These are phyloP conservation scores for Annulohypoxylon stygium DNA, from an alignment of 495 filamentous ascomycete species.

Conservation along the genomic window DNA sequence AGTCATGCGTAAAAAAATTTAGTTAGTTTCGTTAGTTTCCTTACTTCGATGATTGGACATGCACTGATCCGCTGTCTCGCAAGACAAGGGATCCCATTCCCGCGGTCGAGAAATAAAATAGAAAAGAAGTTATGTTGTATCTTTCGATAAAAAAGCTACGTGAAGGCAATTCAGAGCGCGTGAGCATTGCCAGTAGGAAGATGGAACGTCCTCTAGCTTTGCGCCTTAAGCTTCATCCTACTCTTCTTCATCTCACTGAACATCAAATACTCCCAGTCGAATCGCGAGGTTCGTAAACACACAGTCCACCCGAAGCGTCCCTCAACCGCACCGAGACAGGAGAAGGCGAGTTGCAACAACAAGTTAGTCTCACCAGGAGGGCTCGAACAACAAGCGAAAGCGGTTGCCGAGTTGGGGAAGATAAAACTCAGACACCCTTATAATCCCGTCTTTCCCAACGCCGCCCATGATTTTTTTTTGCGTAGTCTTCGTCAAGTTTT, in stretches of 20 bases:
- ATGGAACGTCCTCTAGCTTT: constrained; percentile 14
- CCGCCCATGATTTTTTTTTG: constrained; percentile 48
- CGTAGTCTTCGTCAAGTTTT: constrained; percentile 46
- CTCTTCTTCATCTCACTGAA: constrained; percentile 13
- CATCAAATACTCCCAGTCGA: constrained; percentile 24
- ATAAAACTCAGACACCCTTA: constrained; percentile 42
- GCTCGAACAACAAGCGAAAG: constrained; percentile 44
- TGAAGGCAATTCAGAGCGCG: constrained; percentile 35
- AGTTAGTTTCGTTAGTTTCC: background rate
- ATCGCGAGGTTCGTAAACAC: constrained; percentile 47
- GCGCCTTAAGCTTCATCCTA: constrained; percentile 3
- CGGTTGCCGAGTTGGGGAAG: constrained; percentile 39
- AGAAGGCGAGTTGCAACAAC: constrained; percentile 45
- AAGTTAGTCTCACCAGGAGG: constrained; percentile 48
- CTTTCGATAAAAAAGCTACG: constrained; percentile 44
- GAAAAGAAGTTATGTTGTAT: constrained; percentile 39
- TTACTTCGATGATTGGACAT: constrained; percentile 25
- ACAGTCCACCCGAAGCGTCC: constrained; percentile 46
- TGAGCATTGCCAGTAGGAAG: constrained; percentile 17
- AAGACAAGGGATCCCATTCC: constrained; percentile 16
- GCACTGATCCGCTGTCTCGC: constrained; percentile 28
- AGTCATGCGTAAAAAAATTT: constrained; percentile 26
- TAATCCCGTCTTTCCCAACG: constrained; percentile 54
- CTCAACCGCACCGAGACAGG: constrained; percentile 34
- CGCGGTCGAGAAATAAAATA: constrained; percentile 14